Percentiles rank a stretch among this genome's conserved stretches.
Conservation (phyloP, 2,329 filamentous ascomycete species). For the Knoxdaviesia proteae region DNA sequence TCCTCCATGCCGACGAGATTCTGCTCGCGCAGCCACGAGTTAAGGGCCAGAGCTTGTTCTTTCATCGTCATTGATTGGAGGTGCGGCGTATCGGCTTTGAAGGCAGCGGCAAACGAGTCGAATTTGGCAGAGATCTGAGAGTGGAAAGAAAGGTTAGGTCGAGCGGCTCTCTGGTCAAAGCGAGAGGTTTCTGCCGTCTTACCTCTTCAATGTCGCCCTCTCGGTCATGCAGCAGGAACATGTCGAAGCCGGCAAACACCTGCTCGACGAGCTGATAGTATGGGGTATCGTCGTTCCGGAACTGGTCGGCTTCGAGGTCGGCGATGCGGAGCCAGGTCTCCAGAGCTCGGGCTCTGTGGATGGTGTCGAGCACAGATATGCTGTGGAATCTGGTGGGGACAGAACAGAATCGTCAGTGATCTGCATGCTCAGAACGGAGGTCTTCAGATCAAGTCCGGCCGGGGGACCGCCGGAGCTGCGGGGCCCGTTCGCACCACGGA, state of each 20-base stretch:
- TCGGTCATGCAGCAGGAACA: conserved; percentile 63
- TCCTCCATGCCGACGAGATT: conserved; percentile 52
- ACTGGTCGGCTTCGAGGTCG: background rate
- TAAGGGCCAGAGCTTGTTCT: conserved; percentile 45
- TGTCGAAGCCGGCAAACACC: conserved; percentile 64
- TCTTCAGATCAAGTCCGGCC: too few species aligned
- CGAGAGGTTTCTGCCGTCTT: conserved; percentile 8
- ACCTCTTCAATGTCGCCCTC: conserved; percentile 57
- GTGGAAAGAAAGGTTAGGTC: conserved; percentile 3
- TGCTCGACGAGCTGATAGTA: conserved; percentile 32
- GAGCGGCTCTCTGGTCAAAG: background rate
- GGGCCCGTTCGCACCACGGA: background rate
- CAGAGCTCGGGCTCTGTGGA: conserved; percentile 64
- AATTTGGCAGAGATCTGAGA: conserved; percentile 21
- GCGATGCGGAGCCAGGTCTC: conserved; percentile 41
- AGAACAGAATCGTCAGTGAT: too few species aligned
- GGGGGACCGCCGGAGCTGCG: too few species aligned
- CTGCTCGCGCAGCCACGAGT: conserved; percentile 44
- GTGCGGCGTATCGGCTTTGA: conserved; percentile 29
- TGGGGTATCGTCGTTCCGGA: background rate
- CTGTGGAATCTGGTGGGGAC: conserved; percentile 2
- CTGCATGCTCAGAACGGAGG: too few species aligned
- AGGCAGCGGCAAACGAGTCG: conserved; percentile 36
- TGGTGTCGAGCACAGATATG: conserved; percentile 19
- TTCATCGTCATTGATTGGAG: conserved; percentile 39